phyloP scores from a whole-genome alignment of 768 basidiomycete species.

The Hemileccinum impolitum region DNA sequence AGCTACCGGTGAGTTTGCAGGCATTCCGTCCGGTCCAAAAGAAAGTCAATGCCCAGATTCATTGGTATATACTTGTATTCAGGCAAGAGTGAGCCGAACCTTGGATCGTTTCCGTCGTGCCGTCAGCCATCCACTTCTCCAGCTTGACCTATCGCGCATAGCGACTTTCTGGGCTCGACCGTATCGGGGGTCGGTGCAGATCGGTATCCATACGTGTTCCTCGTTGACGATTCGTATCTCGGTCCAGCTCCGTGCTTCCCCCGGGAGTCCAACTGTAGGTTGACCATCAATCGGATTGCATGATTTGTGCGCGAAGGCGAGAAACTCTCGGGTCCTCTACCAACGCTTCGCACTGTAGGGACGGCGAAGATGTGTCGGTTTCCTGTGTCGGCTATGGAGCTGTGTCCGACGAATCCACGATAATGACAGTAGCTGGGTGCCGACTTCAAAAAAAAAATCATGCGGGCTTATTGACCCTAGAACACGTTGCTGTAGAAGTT shows the following conservation, averaged over 20 bases:
- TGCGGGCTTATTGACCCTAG: no score
- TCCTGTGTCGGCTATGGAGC: not conserved
- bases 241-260: not conserved
- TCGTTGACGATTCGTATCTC: not conserved
- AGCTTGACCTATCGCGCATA: not conserved
- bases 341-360: not conserved
- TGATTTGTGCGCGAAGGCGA: conserved; percentile 6
- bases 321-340: conserved; percentile 10
- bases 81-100: not conserved
- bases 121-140: not conserved
- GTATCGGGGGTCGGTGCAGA: not conserved
- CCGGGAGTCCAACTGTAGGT: not conserved
- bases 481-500: no score
- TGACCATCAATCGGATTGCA: conserved; percentile 1
- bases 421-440: no score
- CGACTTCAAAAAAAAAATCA: no score
- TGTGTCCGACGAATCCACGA: not conserved
- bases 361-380: not conserved
- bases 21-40: no score
- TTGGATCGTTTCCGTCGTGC: not conserved
- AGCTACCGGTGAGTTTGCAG: no score
- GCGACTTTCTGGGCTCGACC: not conserved
- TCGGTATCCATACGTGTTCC: not conserved
- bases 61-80: not conserved
- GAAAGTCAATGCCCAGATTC: not conserved